Evolutionary conservation across 2,329 filamentous ascomycete genomes (phyloP), one percentile per base, ranked within the genome.

Genomic region (Tolypocladium cylindrosporum): DNA sequence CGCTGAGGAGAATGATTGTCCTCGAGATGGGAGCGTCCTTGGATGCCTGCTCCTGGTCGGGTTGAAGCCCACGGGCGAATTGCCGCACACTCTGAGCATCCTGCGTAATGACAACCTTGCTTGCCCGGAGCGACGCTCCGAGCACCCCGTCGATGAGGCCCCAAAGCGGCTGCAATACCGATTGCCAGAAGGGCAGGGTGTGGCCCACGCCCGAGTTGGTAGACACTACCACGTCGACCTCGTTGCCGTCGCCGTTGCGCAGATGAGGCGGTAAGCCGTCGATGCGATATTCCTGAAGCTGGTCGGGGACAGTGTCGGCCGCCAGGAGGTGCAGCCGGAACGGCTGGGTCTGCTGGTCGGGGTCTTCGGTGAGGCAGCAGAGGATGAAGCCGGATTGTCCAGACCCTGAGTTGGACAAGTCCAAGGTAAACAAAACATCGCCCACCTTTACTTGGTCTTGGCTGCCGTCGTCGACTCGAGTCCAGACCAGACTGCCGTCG

Each of bases 1-100:
- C 93, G 54, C 89, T 93, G 6, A 97, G 78, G 14, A 97, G 79
- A 37, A 97, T 73, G 34, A 97, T 78, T 0, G 86, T 85, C 56
- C 61, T 57, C n/a, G 58, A 58, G n/a, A 69, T 16, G 1, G 40
- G n/a, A 2, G 45, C 21, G 10, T 54, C 63, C 6, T 72, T 62
- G 1, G 77, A 77, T 10, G 11, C 16, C 2, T 55, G 72, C 57
- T 58, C 50, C 5, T 74, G 27, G 71, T 66, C 43, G 68, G 64
- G 55, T 66, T 74, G 70, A 14, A 77, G 63, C 2, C 63, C 52
- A 3, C 62, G 65, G 0, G 87, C 82, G 56, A 95, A 83, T 1
- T 88, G 76, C 7, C 77, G 76, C 45, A 97, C 80, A 14, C 82
- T 89, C 2, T 83, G 73, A 1, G 80, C 75, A 37, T 82, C 87